Evolutionary conservation across 805 yeast genomes (phyloP).

Genomic region (Debaryomyces castellii): DNA sequence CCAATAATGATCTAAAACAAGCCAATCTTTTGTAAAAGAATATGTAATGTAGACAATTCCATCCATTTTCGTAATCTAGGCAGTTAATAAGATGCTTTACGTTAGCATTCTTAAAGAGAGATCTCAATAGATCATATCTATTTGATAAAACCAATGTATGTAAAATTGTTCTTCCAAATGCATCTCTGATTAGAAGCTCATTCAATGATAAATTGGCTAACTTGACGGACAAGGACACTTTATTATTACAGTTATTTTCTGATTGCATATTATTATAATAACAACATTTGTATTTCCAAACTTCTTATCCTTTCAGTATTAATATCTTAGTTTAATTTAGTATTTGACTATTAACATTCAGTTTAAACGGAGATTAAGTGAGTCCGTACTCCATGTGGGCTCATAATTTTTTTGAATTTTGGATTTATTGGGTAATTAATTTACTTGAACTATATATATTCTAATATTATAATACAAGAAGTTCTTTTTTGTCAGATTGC

Average conservation of each 20-base stretch:
- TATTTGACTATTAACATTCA: not conserved
- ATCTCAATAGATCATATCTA: constrained; percentile 44
- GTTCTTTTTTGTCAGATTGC: not conserved
- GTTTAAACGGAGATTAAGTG: too few species aligned
- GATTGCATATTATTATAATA: constrained; percentile 1
- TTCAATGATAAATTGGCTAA: constrained; percentile 16
- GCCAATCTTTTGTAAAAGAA: constrained; percentile 55
- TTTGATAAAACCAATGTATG: constrained; percentile 56
- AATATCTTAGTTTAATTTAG: not conserved
- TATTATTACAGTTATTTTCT: constrained; percentile 2
- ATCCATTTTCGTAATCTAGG: constrained; percentile 73
- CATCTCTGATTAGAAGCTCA: constrained; percentile 53
- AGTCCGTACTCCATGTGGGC: not conserved
- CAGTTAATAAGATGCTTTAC: constrained; percentile 39
- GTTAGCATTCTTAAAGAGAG: constrained; percentile 48
- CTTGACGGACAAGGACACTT: constrained; percentile 1
- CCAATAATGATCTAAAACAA: constrained; percentile 46
- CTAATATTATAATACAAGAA: not conserved
- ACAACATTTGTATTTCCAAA: not conserved
- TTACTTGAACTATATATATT: not conserved
- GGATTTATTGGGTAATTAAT: not conserved
- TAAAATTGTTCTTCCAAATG: constrained; percentile 68
- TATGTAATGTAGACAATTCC: constrained; percentile 78
- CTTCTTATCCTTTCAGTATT: not conserved
- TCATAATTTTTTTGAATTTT: not conserved